Conservation (phyloP, 2,329 filamentous ascomycete species). For the Aspergillus sp. region DNA sequence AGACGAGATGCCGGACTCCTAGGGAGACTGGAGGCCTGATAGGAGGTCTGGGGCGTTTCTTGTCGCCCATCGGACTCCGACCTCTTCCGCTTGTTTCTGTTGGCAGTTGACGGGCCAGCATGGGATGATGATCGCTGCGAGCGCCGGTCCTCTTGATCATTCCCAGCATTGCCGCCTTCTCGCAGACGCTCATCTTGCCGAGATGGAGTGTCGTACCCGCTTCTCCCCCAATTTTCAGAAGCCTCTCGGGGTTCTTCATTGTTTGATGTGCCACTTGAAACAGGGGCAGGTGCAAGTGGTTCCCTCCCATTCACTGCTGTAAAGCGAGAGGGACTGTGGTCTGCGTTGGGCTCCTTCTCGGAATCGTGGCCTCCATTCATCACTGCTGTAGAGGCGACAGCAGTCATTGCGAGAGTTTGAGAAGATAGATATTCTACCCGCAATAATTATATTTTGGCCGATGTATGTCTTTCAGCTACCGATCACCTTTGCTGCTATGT, state of each 20-base stretch:
- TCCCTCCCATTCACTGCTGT: constrained; percentile 44
- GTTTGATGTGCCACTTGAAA: constrained; percentile 10
- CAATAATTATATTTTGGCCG: too few species aligned
- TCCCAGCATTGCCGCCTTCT: constrained; percentile 40
- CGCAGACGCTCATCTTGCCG: constrained; percentile 42
- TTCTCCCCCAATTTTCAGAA: constrained; percentile 12
- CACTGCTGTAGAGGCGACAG: constrained; percentile 28
- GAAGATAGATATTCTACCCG: too few species aligned
- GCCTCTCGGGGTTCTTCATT: constrained; percentile 16
- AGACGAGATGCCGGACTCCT: constrained; percentile 33
- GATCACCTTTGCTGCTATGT: too few species aligned
- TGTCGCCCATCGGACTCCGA: constrained; percentile 56
- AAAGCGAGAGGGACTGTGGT: constrained; percentile 41
- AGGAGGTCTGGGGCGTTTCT: constrained; percentile 28
- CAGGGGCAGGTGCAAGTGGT: constrained; percentile 6
- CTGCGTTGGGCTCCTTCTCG: constrained; percentile 30
- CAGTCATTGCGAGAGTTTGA: constrained; percentile 21
- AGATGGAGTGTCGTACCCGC: constrained; percentile 17
- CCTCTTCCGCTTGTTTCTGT: constrained; percentile 62
- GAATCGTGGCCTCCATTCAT: constrained; percentile 29
- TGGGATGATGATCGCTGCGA: constrained; percentile 23
- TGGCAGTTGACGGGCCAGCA: constrained; percentile 9
- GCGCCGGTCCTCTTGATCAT: constrained; percentile 16
- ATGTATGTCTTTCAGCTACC: too few species aligned
- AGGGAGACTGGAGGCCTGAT: constrained; percentile 30